Base-by-base conservation (phyloP, 2,329 filamentous ascomycete genomes). In the Curvularia sp. region DNA sequence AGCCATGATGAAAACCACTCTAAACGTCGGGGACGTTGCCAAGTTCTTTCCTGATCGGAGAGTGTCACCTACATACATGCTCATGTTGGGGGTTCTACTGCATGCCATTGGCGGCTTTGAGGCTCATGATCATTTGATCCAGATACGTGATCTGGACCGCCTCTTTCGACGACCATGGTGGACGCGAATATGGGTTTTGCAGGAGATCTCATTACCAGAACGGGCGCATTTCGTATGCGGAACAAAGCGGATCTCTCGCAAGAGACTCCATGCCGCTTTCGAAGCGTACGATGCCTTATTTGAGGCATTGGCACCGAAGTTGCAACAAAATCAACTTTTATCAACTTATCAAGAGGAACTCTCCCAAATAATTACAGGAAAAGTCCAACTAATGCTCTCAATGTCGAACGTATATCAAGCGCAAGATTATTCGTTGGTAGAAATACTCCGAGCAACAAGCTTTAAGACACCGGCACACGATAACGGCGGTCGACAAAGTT, bases 181-280 rank as follows among this genome's bases (percentile, higher is more conserved):
- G 65, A 28, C 30, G 39, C 47, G 65, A 30, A 45, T 67, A 4
- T 67, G 62, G 65, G 56, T 64, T 34, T 49, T 67, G 6, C 65
- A 67, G 27, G 65, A 67, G 42, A 48, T 64, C 8, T 51, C 60
- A 30, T 52, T 67, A 38, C 41, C 65, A 18, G 30, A 49, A 19
- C 21, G 53, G 13, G 39, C 50, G 13, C 27, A 62, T 1, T 53
- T 62, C 23, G 30, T 59, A 41, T 65, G 65, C 25, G 62, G 65
- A 18, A 21, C 56, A 1, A 59, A 59, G 15, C 42, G 4, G 15
- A 52, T 66, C 19, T 15, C 42, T 1, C 32, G 32, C 7, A 4
- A 3, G 2, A 34, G 25, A 10, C 25, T 45, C 13, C 6, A 10
- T 5, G 51, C 51, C 18, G 32, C 27, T 5, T 18, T 23, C 2